Evolutionary conservation across 345 rosid species (phyloP).

Genomic region (Lumnitzera racemosa): DNA sequence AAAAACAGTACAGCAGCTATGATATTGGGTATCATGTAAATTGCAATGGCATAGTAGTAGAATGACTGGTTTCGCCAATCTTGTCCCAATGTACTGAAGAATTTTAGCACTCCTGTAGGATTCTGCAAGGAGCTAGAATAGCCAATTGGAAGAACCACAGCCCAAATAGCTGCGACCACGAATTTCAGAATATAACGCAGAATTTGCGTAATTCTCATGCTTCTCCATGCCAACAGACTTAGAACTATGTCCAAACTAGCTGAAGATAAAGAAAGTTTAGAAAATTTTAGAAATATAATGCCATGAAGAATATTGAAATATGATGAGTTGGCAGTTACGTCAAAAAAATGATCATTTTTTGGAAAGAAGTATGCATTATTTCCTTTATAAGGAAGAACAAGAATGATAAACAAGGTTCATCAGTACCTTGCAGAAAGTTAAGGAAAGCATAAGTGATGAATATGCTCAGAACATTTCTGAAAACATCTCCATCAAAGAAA

Average conservation of each 20-base stretch:
- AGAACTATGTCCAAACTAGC: constrained; percentile 79
- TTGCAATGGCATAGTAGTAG: constrained; percentile 66
- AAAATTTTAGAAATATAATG: too few relatives aligned
- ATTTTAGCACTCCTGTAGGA: constrained; percentile 67
- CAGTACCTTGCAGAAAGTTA: constrained; percentile 73
- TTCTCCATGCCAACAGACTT: constrained; percentile 78
- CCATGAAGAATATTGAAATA: not conserved
- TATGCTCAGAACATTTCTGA: constrained; percentile 59
- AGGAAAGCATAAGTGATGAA: constrained; percentile 88
- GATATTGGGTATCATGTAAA: constrained; percentile 71
- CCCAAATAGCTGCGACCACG: constrained; percentile 76
- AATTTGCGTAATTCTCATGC: constrained; percentile 70
- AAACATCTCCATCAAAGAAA: constrained; percentile 52
- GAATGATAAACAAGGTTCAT: not conserved
- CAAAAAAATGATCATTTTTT: too few relatives aligned
- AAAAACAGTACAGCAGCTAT: constrained; percentile 67
- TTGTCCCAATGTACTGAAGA: constrained; percentile 52
- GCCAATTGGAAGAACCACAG: constrained; percentile 67
- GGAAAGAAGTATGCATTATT: too few relatives aligned
- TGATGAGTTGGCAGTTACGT: too few relatives aligned
- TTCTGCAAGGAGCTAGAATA: constrained; percentile 68
- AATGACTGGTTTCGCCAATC: constrained; percentile 58
- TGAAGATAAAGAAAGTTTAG: constrained; percentile 19
- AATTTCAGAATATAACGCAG: constrained; percentile 74
- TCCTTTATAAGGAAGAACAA: too few relatives aligned